Conservation (phyloP, 176 grass and related monocot species). For the Musa acuminata region DNA sequence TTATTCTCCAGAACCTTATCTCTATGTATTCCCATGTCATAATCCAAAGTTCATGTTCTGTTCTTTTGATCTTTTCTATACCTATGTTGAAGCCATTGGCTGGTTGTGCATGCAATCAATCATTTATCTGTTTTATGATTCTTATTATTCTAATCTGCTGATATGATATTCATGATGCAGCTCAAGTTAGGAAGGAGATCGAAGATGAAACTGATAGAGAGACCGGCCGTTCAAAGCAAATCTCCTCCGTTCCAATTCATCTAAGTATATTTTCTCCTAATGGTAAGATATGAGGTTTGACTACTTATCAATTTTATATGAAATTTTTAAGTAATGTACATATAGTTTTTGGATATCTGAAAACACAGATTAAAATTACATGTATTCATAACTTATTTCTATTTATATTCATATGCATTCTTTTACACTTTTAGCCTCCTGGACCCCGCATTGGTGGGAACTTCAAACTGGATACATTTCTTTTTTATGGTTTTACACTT, state of each 20-base stretch:
- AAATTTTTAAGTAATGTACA: background rate
- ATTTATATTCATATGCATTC: too few relatives aligned
- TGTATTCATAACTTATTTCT: background rate
- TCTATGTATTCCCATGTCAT: too few relatives aligned
- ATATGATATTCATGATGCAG: slow-evolving; percentile 10
- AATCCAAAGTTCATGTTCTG: too few relatives aligned
- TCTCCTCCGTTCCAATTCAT: slow-evolving; percentile 29
- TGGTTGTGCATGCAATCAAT: background rate
- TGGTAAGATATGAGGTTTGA: background rate
- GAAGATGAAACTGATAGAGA: slow-evolving; percentile 32
- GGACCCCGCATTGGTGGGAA: too few relatives aligned
- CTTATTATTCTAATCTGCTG: background rate
- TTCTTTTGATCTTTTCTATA: too few relatives aligned
- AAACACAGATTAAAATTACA: background rate
- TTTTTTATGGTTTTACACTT: background rate
- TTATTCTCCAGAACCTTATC: too few relatives aligned
- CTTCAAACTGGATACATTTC: too few relatives aligned
- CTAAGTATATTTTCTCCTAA: slow-evolving; percentile 27
- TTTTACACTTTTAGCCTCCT: too few relatives aligned
- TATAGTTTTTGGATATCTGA: background rate
- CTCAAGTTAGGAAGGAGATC: slow-evolving; percentile 25
- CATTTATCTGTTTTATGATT: background rate
- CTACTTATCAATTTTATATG: background rate
- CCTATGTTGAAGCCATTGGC: background rate
- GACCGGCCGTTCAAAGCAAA: slow-evolving; percentile 16